Conservation (phyloP, 805 yeast species). For the Saturnispora ahearnii region DNA sequence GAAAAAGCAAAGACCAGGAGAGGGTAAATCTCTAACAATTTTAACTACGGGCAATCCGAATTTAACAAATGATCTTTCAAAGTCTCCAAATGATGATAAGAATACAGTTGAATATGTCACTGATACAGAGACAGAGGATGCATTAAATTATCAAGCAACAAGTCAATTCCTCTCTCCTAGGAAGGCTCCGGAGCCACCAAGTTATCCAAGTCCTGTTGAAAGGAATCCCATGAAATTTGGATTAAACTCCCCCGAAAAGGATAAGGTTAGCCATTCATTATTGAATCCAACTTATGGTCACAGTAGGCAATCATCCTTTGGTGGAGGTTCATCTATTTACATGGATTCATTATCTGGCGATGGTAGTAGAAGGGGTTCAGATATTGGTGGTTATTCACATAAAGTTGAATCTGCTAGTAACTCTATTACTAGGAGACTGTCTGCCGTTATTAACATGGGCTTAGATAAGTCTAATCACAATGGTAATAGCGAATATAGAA, state of each 20-base stretch:
- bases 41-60: neutral
- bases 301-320: slow-evolving; percentile 23
- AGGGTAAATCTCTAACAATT: neutral
- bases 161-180: slow-evolving; percentile 52
- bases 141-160: neutral
- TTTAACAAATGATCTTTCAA: neutral
- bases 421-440: slow-evolving; percentile 11
- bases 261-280: neutral
- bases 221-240: slow-evolving; percentile 22
- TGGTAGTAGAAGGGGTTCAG: neutral
- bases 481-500: neutral
- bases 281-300: slow-evolving; percentile 11
- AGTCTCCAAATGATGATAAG: neutral
- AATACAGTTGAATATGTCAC: neutral
- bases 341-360: slow-evolving; percentile 24
- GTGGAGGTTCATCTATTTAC: slow-evolving; percentile 32
- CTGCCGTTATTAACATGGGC: slow-evolving; percentile 3
- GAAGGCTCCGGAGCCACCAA: slow-evolving; percentile 64
- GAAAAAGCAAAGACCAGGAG: neutral
- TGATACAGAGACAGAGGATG: neutral
- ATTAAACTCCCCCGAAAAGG: slow-evolving; percentile 12
- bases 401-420: slow-evolving; percentile 8
- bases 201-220: slow-evolving; percentile 21
- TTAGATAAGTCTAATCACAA: neutral
- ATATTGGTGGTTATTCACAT: neutral